Conservation (phyloP, 148 eudicot species). For the Rhododendron simsii region DNA sequence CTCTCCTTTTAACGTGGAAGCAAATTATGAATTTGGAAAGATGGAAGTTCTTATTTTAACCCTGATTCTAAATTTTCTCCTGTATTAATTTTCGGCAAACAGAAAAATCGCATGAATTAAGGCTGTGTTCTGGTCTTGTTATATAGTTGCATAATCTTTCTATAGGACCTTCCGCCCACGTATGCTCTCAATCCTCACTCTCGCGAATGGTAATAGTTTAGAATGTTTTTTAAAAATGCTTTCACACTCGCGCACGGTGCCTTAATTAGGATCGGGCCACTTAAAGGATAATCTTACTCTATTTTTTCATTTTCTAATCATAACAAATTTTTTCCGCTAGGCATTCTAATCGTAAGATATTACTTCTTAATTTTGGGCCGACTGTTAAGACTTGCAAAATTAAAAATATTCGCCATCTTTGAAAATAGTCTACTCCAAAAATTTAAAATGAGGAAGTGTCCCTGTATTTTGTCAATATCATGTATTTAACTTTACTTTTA, state of each 20-base stretch:
- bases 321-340: too few species aligned
- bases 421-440: background rate
- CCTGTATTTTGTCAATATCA: background rate
- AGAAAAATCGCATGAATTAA: background rate
- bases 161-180: too few species aligned
- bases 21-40: background rate
- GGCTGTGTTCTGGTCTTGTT: background rate
- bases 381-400: background rate
- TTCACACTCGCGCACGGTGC: too few species aligned
- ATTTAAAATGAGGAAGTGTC: background rate
- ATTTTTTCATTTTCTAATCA: background rate
- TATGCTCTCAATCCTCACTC: too few species aligned
- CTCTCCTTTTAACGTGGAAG: constrained; percentile 9
- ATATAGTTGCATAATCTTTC: background rate
- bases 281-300: too few species aligned
- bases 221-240: too few species aligned
- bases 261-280: too few species aligned
- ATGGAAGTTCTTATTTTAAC: background rate
- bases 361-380: background rate
- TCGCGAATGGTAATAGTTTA: too few species aligned
- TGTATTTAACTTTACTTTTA: background rate
- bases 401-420: background rate
- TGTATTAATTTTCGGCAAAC: background rate
- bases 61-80: background rate
- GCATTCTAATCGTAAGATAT: background rate